Conservation (phyloP, 2,329 filamentous ascomycete genomes). For the Talaromyces atroroseus region DNA sequence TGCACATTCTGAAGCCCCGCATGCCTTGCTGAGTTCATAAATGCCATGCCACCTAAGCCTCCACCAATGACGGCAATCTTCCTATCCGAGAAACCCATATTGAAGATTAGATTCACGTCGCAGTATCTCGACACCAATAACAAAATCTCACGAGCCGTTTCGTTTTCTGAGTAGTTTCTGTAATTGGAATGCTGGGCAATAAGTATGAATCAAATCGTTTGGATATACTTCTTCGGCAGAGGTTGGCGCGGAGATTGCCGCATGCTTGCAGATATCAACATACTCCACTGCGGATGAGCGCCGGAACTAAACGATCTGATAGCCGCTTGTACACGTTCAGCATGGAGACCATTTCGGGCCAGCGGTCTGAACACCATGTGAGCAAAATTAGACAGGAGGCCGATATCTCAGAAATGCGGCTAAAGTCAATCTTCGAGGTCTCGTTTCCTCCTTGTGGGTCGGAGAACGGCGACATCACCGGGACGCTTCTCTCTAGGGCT, state of each 20-base stretch:
- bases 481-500: slow-evolving; percentile 22
- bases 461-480: not conserved
- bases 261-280: too few relatives aligned
- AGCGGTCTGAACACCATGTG: slow-evolving; percentile 20
- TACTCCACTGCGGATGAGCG: too few relatives aligned
- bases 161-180: too few relatives aligned
- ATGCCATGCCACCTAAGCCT: slow-evolving; percentile 33
- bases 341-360: slow-evolving; percentile 22
- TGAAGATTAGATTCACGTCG: not conserved
- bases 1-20: slow-evolving; percentile 26
- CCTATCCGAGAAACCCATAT: slow-evolving; percentile 24
- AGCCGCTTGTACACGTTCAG: slow-evolving; percentile 22
- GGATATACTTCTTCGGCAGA: too few relatives aligned
- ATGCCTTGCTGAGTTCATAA: slow-evolving; percentile 32
- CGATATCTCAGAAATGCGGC: slow-evolving; percentile 21
- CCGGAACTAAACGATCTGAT: slow-evolving; percentile 13
- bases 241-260: too few relatives aligned
- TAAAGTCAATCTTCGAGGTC: slow-evolving; percentile 17
- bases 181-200: too few relatives aligned
- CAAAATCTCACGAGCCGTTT: too few relatives aligned
- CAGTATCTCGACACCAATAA: too few relatives aligned
- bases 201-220: too few relatives aligned
- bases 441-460: not conserved
- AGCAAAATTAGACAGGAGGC: slow-evolving; percentile 21
- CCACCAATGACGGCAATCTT: slow-evolving; percentile 32